Percentiles rank a stretch among this genome's conserved stretches.
These are phyloP conservation scores for Sclerospora graminicola DNA, from an alignment of 352 stramenopile species.

Conservation along the genomic window DNA sequence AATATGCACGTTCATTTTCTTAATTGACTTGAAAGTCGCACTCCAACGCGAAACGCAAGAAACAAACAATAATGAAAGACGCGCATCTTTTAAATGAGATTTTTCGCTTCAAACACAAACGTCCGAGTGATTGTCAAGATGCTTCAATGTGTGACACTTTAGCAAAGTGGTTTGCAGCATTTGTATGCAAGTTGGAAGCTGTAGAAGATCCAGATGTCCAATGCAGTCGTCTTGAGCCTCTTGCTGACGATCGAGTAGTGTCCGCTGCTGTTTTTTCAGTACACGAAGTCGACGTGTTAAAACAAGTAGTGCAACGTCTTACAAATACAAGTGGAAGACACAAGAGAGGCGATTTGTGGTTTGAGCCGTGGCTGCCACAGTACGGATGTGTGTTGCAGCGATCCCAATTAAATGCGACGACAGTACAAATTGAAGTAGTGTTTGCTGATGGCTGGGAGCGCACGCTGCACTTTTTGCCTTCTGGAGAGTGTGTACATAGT, in stretches of 20 bases:
- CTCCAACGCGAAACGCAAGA: no score
- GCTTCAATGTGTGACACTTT: background rate
- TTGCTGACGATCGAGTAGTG: slow-evolving; percentile 16
- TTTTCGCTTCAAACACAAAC: no score
- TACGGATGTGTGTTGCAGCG: slow-evolving; percentile 41
- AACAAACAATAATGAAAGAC: no score
- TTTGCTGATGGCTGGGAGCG: slow-evolving; percentile 34
- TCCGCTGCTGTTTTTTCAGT: slow-evolving; percentile 15
- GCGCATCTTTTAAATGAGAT: no score
- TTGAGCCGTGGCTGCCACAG: slow-evolving; percentile 33
- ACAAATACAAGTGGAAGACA: background rate
- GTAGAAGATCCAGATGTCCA: background rate
- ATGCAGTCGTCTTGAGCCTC: slow-evolving; percentile 1
- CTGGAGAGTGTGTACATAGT: slow-evolving; percentile 25
- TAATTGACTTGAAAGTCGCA: no score
- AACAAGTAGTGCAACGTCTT: slow-evolving; percentile 6
- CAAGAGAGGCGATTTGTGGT: slow-evolving; percentile 19
- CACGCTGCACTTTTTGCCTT: slow-evolving; percentile 21
- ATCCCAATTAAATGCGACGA: no score
- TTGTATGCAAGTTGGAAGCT: background rate
- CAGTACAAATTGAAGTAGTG: slow-evolving; percentile 30
- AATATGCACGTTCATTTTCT: no score
- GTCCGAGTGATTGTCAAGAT: slow-evolving; percentile 11
- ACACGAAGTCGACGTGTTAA: slow-evolving; percentile 17
- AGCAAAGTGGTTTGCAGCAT: background rate